Base-by-base conservation (phyloP, 2,329 filamentous ascomycete genomes). In the Aspergillus versicolor region DNA sequence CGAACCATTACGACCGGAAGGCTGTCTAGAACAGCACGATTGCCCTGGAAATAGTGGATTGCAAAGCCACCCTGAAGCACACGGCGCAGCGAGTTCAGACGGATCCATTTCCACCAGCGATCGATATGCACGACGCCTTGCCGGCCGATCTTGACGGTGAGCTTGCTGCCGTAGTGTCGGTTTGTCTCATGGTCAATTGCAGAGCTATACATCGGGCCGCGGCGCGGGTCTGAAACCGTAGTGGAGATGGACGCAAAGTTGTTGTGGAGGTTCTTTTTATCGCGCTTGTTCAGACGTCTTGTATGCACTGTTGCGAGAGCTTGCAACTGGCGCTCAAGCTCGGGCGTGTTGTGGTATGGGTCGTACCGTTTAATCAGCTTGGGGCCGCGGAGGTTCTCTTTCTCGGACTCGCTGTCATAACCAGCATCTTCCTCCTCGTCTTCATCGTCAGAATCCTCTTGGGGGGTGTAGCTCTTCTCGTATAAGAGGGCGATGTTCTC, bases 401-500 rank as follows among this genome's bases (percentile, higher is more conserved):
- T 76, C 37, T 81, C 79, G 5, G 68, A 71, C 1, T 75, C 73
- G n/a, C 69, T 70, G 1, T 71, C 68, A 2, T 79, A 76, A 42
- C 83, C 80, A 9, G 88, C 83, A 57, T 83, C 83, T 11, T 83
- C 82, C 63, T 84, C 75, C 24, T 77, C 75, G 5, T 79, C 76
- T 1, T 80, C 77, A 41, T 84, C 81, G 13, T 88, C 83, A 57
- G 83, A 82, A 12, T 84, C 82, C 65, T 85, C 83, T 48, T 78
- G 75, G 37, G 81, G 79, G 0, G 82, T 84, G 70, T 83, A 86
- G 57, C 82, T 84, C 60, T 89, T 88, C 72, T 96, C 92, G 66
- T 90, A 93, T 11, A 96, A 79, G 9, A 95, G 79, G 0, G 91
- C 91, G 58, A 96, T 92, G 70, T 90, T 90, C 67, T 88, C 84